Evolutionary conservation across 495 filamentous ascomycete species (phyloP).

Genomic region (Penicillium coprophilum): DNA sequence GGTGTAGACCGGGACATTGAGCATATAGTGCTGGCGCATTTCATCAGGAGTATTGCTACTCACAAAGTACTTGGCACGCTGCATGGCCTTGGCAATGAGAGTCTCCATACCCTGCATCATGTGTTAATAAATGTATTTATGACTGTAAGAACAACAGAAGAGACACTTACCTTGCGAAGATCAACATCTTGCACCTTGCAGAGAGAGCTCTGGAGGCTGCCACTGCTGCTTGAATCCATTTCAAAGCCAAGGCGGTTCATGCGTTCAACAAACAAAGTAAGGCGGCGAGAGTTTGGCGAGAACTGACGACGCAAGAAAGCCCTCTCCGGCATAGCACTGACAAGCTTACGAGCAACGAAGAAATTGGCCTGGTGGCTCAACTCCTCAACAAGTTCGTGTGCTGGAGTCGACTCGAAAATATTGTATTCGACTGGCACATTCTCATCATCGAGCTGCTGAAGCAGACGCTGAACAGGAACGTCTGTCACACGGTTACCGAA

Average conservation of each 20-base stretch:
- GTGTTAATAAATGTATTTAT: slow-evolving; percentile 5
- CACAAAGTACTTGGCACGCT: slow-evolving; percentile 92
- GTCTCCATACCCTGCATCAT: slow-evolving; percentile 82
- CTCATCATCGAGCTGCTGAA: slow-evolving; percentile 96
- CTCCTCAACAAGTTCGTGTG: slow-evolving; percentile 94
- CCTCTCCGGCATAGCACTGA: slow-evolving; percentile 79
- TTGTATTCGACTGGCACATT: slow-evolving; percentile 95
- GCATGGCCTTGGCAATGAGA: slow-evolving; percentile 88
- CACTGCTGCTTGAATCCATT: slow-evolving; percentile 86
- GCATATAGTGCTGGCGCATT: slow-evolving; percentile 79
- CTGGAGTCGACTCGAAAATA: slow-evolving; percentile 85
- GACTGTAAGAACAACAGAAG: neutral
- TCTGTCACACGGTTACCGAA: slow-evolving; percentile 74
- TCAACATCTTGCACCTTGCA: slow-evolving; percentile 86
- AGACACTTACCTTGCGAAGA: slow-evolving; percentile 65
- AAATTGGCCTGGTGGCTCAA: slow-evolving; percentile 86
- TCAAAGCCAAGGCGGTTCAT: slow-evolving; percentile 90
- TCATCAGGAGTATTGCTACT: slow-evolving; percentile 70
- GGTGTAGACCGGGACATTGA: slow-evolving; percentile 92
- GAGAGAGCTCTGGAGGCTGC: slow-evolving; percentile 84
- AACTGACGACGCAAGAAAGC: slow-evolving; percentile 86
- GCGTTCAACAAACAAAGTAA: slow-evolving; percentile 86
- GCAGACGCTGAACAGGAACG: slow-evolving; percentile 79
- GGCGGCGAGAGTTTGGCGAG: slow-evolving; percentile 78
- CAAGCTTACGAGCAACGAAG: slow-evolving; percentile 83